Percentiles rank a stretch among this genome's conserved stretches.
These are phyloP conservation scores for Udeniomyces megalosporus DNA, from an alignment of 768 basidiomycete species.

Conservation along the genomic window DNA sequence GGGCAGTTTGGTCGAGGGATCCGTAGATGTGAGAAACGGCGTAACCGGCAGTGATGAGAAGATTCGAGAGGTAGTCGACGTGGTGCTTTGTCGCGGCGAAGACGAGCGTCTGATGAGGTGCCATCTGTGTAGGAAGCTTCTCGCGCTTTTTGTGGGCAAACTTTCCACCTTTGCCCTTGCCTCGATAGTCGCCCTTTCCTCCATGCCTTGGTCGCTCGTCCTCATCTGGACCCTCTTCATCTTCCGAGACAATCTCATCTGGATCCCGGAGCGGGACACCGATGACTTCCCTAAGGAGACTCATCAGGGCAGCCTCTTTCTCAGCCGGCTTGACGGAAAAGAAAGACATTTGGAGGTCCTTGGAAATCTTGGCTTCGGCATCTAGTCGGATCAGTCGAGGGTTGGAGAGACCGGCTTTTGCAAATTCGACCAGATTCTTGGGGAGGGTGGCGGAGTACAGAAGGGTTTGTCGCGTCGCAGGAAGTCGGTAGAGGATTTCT, in stretches of 20 bases:
- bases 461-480: constrained; percentile 70
- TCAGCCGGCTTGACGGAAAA: constrained; percentile 81
- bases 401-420: constrained; percentile 79
- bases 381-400: constrained; percentile 94
- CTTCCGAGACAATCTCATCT: constrained; percentile 16
- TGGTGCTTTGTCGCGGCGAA: constrained; percentile 97
- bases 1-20: constrained; percentile 78
- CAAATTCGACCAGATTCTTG: constrained; percentile 88
- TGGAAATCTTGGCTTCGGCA: constrained; percentile 85
- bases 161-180: constrained; percentile 32
- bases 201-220: constrained; percentile 16
- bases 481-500: constrained; percentile 81
- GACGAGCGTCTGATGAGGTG: constrained; percentile 78
- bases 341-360: constrained; percentile 86
- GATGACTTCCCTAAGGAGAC: constrained; percentile 73
- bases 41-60: constrained; percentile 68
- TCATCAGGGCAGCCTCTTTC: constrained; percentile 79
- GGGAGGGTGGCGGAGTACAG: constrained; percentile 94
- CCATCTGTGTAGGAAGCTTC: constrained; percentile 32
- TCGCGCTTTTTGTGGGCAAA: constrained; percentile 30
- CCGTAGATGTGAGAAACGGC: constrained; percentile 89
- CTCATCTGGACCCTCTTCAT: constrained; percentile 20
- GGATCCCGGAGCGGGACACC: constrained; percentile 37
- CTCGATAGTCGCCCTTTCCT: constrained; percentile 16
- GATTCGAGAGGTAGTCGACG: constrained; percentile 74